A percentile compares a stretch with the other conserved stretches of the same genome.
Conservation (phyloP, 495 filamentous ascomycete species). For the Penicillium salamii region DNA sequence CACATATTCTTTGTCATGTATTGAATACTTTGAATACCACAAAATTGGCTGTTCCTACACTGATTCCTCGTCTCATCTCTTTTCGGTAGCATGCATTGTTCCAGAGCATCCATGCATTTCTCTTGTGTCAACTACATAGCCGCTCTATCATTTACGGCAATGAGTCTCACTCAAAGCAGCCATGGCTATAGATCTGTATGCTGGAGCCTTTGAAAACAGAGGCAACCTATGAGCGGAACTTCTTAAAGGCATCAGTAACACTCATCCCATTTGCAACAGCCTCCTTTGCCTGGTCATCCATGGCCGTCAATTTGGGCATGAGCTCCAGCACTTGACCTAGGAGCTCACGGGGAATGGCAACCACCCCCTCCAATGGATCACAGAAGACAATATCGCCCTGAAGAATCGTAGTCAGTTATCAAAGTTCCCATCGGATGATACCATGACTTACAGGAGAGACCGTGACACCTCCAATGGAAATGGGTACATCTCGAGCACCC, state of each 20-base stretch:
- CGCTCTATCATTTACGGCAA: too few species aligned
- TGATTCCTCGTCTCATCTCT: too few species aligned
- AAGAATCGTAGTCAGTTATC: neutral
- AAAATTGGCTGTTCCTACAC: conserved; percentile 21
- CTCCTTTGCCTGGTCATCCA: conserved; percentile 58
- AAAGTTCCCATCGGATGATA: neutral
- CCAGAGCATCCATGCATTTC: too few species aligned
- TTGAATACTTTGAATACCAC: conserved; percentile 30
- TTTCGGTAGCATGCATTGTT: too few species aligned
- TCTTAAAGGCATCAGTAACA: conserved; percentile 58
- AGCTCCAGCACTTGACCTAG: conserved; percentile 49
- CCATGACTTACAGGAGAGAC: conserved; percentile 43
- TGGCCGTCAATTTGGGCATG: conserved; percentile 53
- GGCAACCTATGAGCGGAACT: conserved; percentile 24
- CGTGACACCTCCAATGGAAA: conserved; percentile 48
- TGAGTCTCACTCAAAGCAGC: too few species aligned
- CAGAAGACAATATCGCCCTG: conserved; percentile 63
- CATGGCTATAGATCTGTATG: neutral
- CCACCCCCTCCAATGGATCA: conserved; percentile 59
- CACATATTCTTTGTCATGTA: conserved; percentile 21
- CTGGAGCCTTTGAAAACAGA: too few species aligned
- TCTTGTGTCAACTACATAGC: too few species aligned
- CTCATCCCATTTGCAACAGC: conserved; percentile 56
- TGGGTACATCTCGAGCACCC: conserved; percentile 50
- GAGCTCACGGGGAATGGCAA: conserved; percentile 55